phyloP scores from a whole-genome alignment of 495 filamentous ascomycete species.

The Chaetomium tenue region DNA sequence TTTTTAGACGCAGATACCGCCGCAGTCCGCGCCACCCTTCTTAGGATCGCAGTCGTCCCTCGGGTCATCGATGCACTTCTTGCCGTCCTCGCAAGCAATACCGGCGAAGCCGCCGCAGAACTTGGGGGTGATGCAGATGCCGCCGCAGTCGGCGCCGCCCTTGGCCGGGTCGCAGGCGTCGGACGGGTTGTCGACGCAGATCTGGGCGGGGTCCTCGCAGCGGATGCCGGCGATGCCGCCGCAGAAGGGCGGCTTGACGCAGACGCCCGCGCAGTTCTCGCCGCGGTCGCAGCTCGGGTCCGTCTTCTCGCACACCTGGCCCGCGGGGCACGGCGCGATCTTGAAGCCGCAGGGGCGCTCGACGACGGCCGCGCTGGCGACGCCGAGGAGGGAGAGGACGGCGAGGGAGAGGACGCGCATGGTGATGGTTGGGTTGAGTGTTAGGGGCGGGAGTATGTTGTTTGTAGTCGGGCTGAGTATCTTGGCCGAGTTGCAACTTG shows the following conservation, averaged over 20 bases:
- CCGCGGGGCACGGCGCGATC: slow-evolving; percentile 27
- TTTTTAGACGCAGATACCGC: slow-evolving; percentile 31
- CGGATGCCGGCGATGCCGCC: slow-evolving; percentile 28
- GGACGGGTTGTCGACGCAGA: slow-evolving; percentile 32
- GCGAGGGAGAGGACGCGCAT: slow-evolving; percentile 18
- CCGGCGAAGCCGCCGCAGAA: slow-evolving; percentile 37
- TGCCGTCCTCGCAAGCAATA: slow-evolving; percentile 27
- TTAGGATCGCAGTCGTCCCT: slow-evolving; percentile 32
- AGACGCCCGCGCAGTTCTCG: slow-evolving; percentile 28
- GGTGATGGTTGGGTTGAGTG: background rate
- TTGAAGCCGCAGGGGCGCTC: slow-evolving; percentile 29
- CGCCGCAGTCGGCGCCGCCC: slow-evolving; percentile 34
- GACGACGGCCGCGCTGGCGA: slow-evolving; percentile 3
- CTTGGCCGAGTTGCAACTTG: background rate
- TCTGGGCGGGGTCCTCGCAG: slow-evolving; percentile 21
- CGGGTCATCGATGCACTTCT: slow-evolving; percentile 36
- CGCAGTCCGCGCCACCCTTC: slow-evolving; percentile 35
- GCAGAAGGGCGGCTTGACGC: slow-evolving; percentile 25
- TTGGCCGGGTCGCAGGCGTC: slow-evolving; percentile 17
- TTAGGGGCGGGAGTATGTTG: background rate
- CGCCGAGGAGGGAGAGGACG: slow-evolving; percentile 15
- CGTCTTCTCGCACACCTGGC: slow-evolving; percentile 19
- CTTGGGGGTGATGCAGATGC: slow-evolving; percentile 33
- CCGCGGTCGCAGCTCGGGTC: slow-evolving; percentile 26
- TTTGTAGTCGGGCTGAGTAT: too few relatives aligned